phyloP scores from a whole-genome alignment of 1,284 basidiomycete genomes.

The Cerioporus squamosus region DNA sequence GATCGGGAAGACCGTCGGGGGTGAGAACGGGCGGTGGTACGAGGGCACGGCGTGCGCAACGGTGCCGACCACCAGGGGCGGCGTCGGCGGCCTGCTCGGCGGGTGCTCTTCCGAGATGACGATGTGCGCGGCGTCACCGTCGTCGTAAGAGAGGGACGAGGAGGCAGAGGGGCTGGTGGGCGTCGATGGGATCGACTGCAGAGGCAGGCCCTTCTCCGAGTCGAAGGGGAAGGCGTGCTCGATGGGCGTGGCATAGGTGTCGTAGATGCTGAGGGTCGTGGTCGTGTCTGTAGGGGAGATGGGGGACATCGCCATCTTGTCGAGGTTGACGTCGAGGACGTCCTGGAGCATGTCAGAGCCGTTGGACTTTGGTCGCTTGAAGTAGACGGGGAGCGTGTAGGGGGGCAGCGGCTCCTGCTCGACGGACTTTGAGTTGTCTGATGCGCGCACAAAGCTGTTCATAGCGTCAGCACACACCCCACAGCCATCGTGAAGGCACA shows the following conservation, averaged over 20 bases:
- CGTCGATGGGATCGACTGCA: not conserved
- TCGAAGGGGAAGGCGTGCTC: not conserved
- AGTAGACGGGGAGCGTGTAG: not conserved
- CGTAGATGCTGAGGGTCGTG: not conserved
- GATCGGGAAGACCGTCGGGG: not conserved
- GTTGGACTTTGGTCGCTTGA: not conserved
- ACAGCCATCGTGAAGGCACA: no score
- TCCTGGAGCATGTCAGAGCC: not conserved
- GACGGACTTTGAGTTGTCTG: not conserved
- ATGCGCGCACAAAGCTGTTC: not conserved
- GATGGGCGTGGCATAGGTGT: not conserved
- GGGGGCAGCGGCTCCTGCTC: not conserved
- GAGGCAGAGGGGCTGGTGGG: not conserved
- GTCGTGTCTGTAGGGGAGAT: not conserved
- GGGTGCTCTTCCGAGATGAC: constrained; percentile 9
- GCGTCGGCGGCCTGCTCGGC: constrained; percentile 5
- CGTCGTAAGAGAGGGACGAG: not conserved
- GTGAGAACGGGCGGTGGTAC: constrained; percentile 18
- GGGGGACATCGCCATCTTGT: not conserved
- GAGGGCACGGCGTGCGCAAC: constrained; percentile 1
- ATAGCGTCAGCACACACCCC: not conserved
- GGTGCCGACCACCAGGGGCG: not conserved
- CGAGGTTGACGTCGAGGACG: not conserved
- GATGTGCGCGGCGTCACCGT: constrained; percentile 1
- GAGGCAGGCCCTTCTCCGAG: not conserved